Percentiles rank a stretch among this genome's conserved stretches.
Evolutionary conservation across 2,329 filamentous ascomycete species (phyloP).

Genomic region (Penicillium sp.): DNA sequence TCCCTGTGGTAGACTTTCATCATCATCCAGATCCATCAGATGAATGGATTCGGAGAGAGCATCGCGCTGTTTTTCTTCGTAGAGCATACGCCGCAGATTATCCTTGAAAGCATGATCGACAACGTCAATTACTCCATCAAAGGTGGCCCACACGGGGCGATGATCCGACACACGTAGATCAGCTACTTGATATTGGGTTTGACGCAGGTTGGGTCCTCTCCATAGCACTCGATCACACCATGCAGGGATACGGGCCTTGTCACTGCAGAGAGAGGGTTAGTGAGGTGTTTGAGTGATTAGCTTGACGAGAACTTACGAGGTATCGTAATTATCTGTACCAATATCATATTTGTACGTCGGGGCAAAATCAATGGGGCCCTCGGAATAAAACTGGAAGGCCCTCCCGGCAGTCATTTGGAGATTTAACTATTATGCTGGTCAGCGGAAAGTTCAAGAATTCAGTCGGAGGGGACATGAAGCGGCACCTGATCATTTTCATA

Average conservation of each 20-base stretch:
- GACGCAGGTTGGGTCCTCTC: slow-evolving; percentile 79
- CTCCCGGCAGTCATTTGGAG: slow-evolving; percentile 93
- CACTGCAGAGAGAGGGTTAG: slow-evolving; percentile 53
- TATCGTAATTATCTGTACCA: slow-evolving; percentile 85
- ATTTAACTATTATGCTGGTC: slow-evolving; percentile 63
- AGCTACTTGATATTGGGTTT: slow-evolving; percentile 78
- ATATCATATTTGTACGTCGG: slow-evolving; percentile 97
- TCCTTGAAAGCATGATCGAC: slow-evolving; percentile 74
- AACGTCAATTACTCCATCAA: slow-evolving; percentile 78
- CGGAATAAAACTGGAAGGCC: slow-evolving; percentile 88
- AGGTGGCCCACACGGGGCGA: slow-evolving; percentile 88
- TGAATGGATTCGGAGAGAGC: slow-evolving; percentile 31
- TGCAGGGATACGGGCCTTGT: slow-evolving; percentile 91
- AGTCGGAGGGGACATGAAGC: slow-evolving; percentile 2
- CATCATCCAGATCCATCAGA: slow-evolving; percentile 52
- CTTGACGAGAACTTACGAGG: slow-evolving; percentile 61
- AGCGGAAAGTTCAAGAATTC: neutral
- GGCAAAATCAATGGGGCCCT: slow-evolving; percentile 81
- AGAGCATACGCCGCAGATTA: slow-evolving; percentile 70
- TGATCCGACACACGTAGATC: slow-evolving; percentile 90
- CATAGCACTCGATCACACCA: slow-evolving; percentile 95
- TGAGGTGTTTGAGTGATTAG: neutral
- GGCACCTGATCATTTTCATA: slow-evolving; percentile 86
- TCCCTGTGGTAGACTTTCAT: slow-evolving; percentile 78
- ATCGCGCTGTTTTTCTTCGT: slow-evolving; percentile 64